These are phyloP conservation scores for Ceratobasidium sp. DNA, from an alignment of 1,284 basidiomycete species.

Conservation along the genomic window DNA sequence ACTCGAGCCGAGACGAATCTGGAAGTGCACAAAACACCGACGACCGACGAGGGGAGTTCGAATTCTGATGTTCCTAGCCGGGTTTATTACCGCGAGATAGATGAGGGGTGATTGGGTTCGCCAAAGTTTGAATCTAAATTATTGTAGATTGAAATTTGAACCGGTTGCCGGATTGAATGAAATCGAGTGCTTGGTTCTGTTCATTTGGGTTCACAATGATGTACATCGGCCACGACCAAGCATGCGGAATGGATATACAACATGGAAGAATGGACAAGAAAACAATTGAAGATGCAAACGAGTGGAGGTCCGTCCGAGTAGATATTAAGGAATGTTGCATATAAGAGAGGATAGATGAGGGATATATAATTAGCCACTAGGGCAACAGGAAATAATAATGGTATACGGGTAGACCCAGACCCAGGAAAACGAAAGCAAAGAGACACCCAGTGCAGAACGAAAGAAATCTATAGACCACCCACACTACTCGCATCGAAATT, in stretches of 20 bases:
- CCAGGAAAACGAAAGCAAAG: background rate
- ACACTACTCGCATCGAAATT: background rate
- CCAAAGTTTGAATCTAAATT: too few species aligned
- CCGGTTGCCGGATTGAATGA: too few species aligned
- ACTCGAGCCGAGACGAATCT: too few species aligned
- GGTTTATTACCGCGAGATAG: background rate
- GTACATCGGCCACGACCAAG: background rate
- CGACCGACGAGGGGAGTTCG: too few species aligned
- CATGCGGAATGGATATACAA: constrained; percentile 24
- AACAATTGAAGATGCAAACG: background rate
- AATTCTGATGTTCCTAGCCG: background rate
- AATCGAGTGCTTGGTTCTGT: too few species aligned
- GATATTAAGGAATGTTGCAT: too few species aligned
- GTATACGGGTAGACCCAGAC: constrained; percentile 31
- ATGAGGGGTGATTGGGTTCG: too few species aligned
- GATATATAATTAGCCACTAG: constrained; percentile 26
- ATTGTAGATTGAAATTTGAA: too few species aligned
- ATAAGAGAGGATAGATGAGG: background rate
- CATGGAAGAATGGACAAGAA: background rate
- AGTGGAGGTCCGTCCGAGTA: too few species aligned
- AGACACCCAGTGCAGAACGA: background rate
- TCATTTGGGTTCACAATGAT: background rate
- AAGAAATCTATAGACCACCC: constrained; percentile 10
- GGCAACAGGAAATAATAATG: background rate
- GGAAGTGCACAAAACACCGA: too few species aligned